Evolutionary conservation across 306 rosid species (phyloP).

Genomic region (Corylus americana): DNA sequence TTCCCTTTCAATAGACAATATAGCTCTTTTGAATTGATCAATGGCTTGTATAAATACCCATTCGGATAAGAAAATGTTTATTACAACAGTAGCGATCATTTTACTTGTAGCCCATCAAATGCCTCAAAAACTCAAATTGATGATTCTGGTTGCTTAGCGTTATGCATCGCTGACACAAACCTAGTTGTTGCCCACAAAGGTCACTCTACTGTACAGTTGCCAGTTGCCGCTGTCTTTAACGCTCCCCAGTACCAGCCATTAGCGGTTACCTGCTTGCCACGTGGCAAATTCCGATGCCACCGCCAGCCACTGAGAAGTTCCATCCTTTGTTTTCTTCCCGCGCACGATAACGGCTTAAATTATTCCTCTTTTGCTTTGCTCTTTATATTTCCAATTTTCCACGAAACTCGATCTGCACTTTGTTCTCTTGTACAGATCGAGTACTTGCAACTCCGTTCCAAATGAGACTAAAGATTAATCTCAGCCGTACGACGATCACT

Average conservation of each 20-base stretch:
- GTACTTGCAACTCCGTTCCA: too few species aligned
- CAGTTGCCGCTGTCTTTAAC: not conserved
- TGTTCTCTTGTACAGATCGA: not conserved
- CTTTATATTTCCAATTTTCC: not conserved
- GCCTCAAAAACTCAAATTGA: too few species aligned
- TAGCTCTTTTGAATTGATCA: too few species aligned
- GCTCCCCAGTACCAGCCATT: not conserved
- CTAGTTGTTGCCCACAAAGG: too few species aligned
- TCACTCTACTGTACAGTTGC: not conserved
- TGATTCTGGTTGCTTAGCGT: too few species aligned
- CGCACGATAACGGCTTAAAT: not conserved
- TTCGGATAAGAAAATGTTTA: not conserved
- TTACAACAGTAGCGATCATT: too few species aligned
- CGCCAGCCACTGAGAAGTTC: not conserved
- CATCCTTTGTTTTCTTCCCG: too few species aligned
- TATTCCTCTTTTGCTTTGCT: not conserved
- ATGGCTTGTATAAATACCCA: not conserved
- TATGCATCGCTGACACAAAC: too few species aligned
- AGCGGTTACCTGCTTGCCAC: not conserved
- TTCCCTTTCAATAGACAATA: too few species aligned
- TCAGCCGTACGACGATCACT: too few species aligned
- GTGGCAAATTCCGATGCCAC: not conserved
- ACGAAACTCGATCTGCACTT: not conserved
- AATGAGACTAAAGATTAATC: too few species aligned
- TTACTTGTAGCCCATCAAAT: not conserved